Evolutionary conservation across 441 rosid species (phyloP).

Genomic region (Euphorbia schlechtendalii): DNA sequence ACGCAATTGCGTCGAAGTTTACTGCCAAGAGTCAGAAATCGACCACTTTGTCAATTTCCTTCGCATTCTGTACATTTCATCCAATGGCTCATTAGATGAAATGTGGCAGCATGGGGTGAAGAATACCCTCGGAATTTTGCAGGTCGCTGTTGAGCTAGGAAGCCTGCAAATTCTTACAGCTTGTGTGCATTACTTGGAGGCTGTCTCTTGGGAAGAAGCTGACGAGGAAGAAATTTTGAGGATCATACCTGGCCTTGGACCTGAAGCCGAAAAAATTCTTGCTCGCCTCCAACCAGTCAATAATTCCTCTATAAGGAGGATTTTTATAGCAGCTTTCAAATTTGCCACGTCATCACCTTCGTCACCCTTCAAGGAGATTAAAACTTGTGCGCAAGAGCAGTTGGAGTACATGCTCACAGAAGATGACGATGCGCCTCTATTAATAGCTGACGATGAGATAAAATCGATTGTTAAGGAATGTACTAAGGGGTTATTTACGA

Average conservation of each 20-base stretch:
- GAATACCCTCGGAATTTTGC: slow-evolving; percentile 73
- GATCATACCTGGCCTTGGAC: slow-evolving; percentile 61
- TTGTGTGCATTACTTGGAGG: slow-evolving; percentile 83
- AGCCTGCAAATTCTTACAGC: slow-evolving; percentile 54
- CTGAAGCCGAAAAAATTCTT: slow-evolving; percentile 59
- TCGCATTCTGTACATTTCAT: slow-evolving; percentile 56
- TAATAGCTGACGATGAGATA: slow-evolving; percentile 48
- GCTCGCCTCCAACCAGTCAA: slow-evolving; percentile 82
- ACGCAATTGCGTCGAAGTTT: slow-evolving; percentile 76
- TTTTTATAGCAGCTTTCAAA: slow-evolving; percentile 58
- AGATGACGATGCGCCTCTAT: slow-evolving; percentile 82
- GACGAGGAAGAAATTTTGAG: slow-evolving; percentile 87
- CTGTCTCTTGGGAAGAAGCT: slow-evolving; percentile 93
- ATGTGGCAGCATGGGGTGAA: slow-evolving; percentile 57
- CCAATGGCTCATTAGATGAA: slow-evolving; percentile 46
- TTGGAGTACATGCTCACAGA: slow-evolving; percentile 86
- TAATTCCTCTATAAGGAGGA: slow-evolving; percentile 37
- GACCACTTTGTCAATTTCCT: slow-evolving; percentile 70
- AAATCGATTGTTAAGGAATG: slow-evolving; percentile 63
- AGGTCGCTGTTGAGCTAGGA: slow-evolving; percentile 59
- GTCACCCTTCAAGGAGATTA: slow-evolving; percentile 43
- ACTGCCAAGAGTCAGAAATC: slow-evolving; percentile 68
- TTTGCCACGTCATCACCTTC: slow-evolving; percentile 66
- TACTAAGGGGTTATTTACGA: slow-evolving; percentile 37
- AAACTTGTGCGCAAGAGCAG: slow-evolving; percentile 77